A percentile compares a stretch with the other conserved stretches of the same genome.
Evolutionary conservation across 257 asterid genomes (phyloP).

Genomic region (Prunella vulgaris): DNA sequence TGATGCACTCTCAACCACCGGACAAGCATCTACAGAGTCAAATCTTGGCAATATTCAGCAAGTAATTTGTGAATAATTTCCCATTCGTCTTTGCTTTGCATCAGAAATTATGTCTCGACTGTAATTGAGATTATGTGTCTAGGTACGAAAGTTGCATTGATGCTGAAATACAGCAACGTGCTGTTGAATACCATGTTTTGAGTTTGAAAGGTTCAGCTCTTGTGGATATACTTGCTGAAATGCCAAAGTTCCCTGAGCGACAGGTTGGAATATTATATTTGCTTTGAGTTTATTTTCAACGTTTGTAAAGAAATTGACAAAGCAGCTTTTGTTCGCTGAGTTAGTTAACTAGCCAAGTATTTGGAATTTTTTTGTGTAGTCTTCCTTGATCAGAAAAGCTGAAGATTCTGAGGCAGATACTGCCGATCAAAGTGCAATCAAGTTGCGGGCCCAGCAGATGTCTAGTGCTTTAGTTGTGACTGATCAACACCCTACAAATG

Average conservation of each 20-base stretch:
- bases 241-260: conserved; percentile 96
- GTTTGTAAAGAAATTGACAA: background rate
- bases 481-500: conserved; percentile 75
- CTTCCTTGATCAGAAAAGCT: conserved; percentile 77
- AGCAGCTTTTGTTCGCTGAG: background rate
- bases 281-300: conserved; percentile 41
- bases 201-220: conserved; percentile 85
- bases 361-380: conserved; percentile 37
- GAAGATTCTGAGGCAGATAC: conserved; percentile 90
- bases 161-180: conserved; percentile 93
- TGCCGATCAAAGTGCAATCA: conserved; percentile 96
- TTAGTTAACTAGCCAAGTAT: conserved; percentile 6
- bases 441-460: conserved; percentile 75
- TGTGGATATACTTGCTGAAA: conserved; percentile 87
- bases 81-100: background rate
- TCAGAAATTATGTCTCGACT: conserved; percentile 12
- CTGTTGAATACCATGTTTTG: conserved; percentile 80
- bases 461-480: conserved; percentile 82
- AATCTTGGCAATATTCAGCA: conserved; percentile 73
- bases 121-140: conserved; percentile 14
- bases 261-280: conserved; percentile 50
- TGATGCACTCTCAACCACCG: conserved; percentile 91
- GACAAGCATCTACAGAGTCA: conserved; percentile 77
- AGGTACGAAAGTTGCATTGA: conserved; percentile 93
- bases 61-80: conserved; percentile 36